phyloP scores from a whole-genome alignment of 148 eudicot species.

The Rhododendron simsii region DNA sequence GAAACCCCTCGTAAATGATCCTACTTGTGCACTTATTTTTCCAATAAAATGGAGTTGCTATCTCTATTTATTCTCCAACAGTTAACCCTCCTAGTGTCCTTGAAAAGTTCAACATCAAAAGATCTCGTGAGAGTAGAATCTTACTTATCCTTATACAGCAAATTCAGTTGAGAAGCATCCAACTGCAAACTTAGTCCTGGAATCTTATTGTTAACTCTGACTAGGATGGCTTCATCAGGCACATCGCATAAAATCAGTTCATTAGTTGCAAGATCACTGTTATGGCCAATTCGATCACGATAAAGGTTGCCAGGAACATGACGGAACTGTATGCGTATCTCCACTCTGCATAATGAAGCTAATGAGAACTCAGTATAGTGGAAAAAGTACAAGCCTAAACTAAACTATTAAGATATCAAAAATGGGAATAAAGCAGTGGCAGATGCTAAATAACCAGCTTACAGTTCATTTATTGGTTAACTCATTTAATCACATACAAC shows the following conservation, averaged over 20 bases:
- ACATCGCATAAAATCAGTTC: conserved; percentile 32
- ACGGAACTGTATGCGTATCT: conserved; percentile 35
- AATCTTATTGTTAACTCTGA: conserved; percentile 36
- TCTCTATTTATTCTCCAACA: neutral
- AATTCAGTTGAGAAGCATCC: conserved; percentile 32
- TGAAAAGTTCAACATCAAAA: neutral
- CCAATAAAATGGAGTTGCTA: neutral
- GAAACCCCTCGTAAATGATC: neutral
- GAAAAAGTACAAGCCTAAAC: neutral
- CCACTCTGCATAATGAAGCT: conserved; percentile 26
- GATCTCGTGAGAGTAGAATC: neutral
- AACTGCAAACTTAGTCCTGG: conserved; percentile 38
- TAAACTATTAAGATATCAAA: neutral
- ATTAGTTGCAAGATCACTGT: conserved; percentile 31
- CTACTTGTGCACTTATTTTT: neutral
- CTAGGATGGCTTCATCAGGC: conserved; percentile 38
- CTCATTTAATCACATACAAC: neutral
- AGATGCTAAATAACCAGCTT: neutral
- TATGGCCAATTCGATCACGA: conserved; percentile 24
- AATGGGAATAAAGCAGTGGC: neutral
- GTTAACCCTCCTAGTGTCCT: neutral
- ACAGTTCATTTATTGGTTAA: neutral
- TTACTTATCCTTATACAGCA: conserved; percentile 37
- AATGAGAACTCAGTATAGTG: neutral
- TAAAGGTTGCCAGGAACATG: conserved; percentile 41